phyloP scores from a whole-genome alignment of 495 filamentous ascomycete species.

The Delitschia confertaspora region DNA sequence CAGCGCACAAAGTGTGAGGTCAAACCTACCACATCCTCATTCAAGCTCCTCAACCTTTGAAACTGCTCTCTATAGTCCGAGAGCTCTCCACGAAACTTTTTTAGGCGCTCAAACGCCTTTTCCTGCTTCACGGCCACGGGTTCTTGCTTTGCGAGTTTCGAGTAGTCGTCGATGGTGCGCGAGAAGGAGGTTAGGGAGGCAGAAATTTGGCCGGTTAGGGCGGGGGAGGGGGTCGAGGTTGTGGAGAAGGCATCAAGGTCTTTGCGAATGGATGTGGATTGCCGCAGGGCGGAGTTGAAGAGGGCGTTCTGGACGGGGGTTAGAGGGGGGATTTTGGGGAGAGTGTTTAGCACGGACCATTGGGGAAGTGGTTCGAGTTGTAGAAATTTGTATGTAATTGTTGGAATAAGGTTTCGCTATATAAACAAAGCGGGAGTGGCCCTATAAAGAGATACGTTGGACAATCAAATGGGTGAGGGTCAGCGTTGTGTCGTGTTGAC shows the following conservation, averaged over 20 bases:
- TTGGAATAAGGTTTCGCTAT: too few species aligned
- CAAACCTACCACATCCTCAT: slow-evolving; percentile 59
- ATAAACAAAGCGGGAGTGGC: too few species aligned
- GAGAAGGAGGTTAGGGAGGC: slow-evolving; percentile 81
- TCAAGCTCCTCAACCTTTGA: slow-evolving; percentile 61
- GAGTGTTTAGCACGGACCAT: too few species aligned
- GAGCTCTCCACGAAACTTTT: slow-evolving; percentile 77
- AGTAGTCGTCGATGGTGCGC: slow-evolving; percentile 90
- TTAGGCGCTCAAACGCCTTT: slow-evolving; percentile 78
- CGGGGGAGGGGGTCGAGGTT: slow-evolving; percentile 51
- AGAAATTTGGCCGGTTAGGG: slow-evolving; percentile 69
- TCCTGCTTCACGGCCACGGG: slow-evolving; percentile 77
- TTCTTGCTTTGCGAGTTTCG: slow-evolving; percentile 74
- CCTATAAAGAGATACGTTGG: too few species aligned
- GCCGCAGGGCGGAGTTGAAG: slow-evolving; percentile 93
- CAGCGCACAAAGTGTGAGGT: background rate
- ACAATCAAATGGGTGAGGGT: too few species aligned
- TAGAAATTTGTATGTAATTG: too few species aligned
- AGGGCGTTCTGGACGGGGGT: slow-evolving; percentile 93
- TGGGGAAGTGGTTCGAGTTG: too few species aligned
- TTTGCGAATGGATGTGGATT: slow-evolving; percentile 75
- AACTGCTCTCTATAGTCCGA: slow-evolving; percentile 68
- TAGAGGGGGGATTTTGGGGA: too few species aligned
- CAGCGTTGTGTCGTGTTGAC: too few species aligned
- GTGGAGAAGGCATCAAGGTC: slow-evolving; percentile 70